Percentiles rank a stretch among this genome's conserved stretches.
Conservation (phyloP, 768 basidiomycete species). For the Epithele typhae region DNA sequence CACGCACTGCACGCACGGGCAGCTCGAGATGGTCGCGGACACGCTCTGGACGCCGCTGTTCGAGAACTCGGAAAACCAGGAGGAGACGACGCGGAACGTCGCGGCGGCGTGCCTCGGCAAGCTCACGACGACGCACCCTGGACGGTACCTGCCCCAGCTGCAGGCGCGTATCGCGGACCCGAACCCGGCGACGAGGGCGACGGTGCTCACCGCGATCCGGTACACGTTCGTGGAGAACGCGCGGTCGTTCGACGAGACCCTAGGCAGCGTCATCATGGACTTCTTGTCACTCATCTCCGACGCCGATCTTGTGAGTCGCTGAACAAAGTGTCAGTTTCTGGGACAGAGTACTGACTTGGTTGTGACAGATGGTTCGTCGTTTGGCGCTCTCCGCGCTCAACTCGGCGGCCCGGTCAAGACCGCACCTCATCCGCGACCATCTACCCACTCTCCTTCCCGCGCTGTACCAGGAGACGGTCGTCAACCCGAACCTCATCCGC, state of each 20-base stretch:
- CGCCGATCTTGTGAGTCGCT: conserved; percentile 64
- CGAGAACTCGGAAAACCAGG: conserved; percentile 82
- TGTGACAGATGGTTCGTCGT: conserved; percentile 76
- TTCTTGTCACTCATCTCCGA: conserved; percentile 92
- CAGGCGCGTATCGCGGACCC: conserved; percentile 74
- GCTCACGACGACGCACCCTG: conserved; percentile 87
- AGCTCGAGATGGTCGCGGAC: conserved; percentile 85
- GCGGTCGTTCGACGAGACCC: conserved; percentile 82
- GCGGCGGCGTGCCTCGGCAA: conserved; percentile 97
- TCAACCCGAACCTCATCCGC: conserved; percentile 77
- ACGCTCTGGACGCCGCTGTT: conserved; percentile 90
- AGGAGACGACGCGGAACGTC: conserved; percentile 90
- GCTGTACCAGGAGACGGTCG: conserved; percentile 79
- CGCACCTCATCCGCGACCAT: conserved; percentile 86
- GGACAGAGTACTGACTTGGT: background rate
- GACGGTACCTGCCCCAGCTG: conserved; percentile 87
- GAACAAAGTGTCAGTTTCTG: background rate
- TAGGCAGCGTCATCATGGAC: conserved; percentile 84
- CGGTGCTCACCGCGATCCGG: conserved; percentile 89
- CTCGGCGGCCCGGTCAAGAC: conserved; percentile 92
- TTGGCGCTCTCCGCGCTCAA: conserved; percentile 88
- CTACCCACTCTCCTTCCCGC: conserved; percentile 70
- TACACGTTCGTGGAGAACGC: conserved; percentile 87
- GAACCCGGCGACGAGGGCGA: conserved; percentile 72
- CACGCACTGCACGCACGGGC: conserved; percentile 80